Evolutionary conservation across 202 grass and related monocot species (phyloP).

Genomic region (Sporobolus alterniflorus): DNA sequence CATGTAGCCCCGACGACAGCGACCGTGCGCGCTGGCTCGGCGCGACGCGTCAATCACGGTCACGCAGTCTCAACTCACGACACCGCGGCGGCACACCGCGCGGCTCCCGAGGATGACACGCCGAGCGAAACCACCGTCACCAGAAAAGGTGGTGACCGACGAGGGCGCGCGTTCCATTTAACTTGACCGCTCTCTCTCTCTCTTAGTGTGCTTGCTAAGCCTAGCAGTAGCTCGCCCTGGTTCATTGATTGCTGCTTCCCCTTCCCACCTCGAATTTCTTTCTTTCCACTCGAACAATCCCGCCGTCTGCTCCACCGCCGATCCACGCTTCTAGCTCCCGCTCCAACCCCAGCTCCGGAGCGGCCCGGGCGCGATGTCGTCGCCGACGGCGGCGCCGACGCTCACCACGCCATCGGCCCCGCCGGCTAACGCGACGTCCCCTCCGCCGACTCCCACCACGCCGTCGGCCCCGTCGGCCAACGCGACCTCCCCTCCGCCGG

Average conservation of each 20-base stretch:
- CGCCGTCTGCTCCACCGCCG: background rate
- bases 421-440: slow-evolving; percentile 13
- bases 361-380: slow-evolving; percentile 41
- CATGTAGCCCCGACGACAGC: too few relatives aligned
- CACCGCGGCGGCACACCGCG: too few relatives aligned
- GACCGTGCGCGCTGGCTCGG: too few relatives aligned
- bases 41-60: too few relatives aligned
- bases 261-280: background rate
- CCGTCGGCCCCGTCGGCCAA: slow-evolving; percentile 18
- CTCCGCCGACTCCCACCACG: slow-evolving; percentile 13
- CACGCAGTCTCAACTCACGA: too few relatives aligned
- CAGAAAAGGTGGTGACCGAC: too few relatives aligned
- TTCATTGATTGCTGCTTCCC: background rate
- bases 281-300: slow-evolving; percentile 16
- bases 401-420: slow-evolving; percentile 37
- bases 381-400: slow-evolving; percentile 57
- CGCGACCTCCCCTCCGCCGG: too few relatives aligned
- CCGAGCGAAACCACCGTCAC: background rate
- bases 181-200: background rate
- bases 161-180: slow-evolving; percentile 10
- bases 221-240: background rate
- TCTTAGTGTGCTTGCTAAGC: background rate
- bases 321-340: background rate
- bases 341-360: slow-evolving; percentile 16
- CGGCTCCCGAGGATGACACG: background rate